These are phyloP conservation scores for Nakazawaea anatomiae DNA, from an alignment of 805 yeast species.

Conservation along the genomic window DNA sequence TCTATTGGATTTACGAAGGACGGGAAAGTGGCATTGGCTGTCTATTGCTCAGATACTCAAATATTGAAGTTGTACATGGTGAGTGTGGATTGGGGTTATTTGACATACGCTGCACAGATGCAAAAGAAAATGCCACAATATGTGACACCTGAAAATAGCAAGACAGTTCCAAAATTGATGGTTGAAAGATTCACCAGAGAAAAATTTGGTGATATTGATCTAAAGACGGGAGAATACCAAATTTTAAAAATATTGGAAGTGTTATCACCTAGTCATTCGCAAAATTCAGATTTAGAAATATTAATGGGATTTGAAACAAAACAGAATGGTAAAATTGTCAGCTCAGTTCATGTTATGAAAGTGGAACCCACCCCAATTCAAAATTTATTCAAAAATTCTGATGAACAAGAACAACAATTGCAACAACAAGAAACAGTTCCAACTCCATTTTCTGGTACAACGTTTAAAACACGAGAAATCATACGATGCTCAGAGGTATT, in stretches of 20 bases:
- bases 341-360: slow-evolving; percentile 21
- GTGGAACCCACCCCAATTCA: slow-evolving; percentile 17
- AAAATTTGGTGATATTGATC: slow-evolving; percentile 22
- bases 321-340: slow-evolving; percentile 11
- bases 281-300: slow-evolving; percentile 38
- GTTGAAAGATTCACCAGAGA: slow-evolving; percentile 26
- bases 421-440: neutral
- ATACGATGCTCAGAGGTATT: slow-evolving; percentile 21
- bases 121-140: slow-evolving; percentile 42
- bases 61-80: slow-evolving; percentile 36
- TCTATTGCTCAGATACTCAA: slow-evolving; percentile 28
- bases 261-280: slow-evolving; percentile 38
- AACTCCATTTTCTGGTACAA: neutral
- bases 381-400: slow-evolving; percentile 17
- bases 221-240: slow-evolving; percentile 17
- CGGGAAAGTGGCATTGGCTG: slow-evolving; percentile 37
- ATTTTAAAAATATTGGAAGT: slow-evolving; percentile 31
- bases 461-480: neutral
- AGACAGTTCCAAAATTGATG: slow-evolving; percentile 32
- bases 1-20: slow-evolving; percentile 49
- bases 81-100: slow-evolving; percentile 50
- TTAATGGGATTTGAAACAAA: slow-evolving; percentile 33
- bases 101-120: slow-evolving; percentile 39
- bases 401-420: slow-evolving; percentile 9
- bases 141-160: slow-evolving; percentile 41